Percentiles rank a stretch among this genome's conserved stretches.
Evolutionary conservation across 768 basidiomycete species (phyloP).

Genomic region (Agaricus subrufescens): DNA sequence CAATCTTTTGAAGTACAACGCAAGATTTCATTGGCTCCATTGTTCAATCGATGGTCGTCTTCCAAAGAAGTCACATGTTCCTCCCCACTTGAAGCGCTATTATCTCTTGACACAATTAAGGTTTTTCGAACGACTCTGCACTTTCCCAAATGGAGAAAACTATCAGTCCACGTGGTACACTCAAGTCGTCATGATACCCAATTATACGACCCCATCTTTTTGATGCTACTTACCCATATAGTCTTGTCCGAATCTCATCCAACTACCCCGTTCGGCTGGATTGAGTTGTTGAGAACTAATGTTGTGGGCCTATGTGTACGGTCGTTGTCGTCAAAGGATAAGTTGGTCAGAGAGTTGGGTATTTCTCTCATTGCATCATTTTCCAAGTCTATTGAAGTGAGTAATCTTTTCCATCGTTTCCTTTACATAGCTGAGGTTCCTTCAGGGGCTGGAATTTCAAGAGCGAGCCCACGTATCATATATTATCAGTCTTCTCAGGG

Average conservation of each 20-base stretch:
- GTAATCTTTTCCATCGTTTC: constrained; percentile 16
- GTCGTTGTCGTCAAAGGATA: constrained; percentile 63
- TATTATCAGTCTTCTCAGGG: constrained; percentile 62
- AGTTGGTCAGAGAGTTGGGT: constrained; percentile 54
- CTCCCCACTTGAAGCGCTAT: constrained; percentile 59
- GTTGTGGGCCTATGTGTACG: constrained; percentile 69
- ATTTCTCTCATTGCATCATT: constrained; percentile 57
- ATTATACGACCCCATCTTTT: constrained; percentile 79
- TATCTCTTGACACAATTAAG: constrained; percentile 60
- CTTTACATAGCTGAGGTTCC: too few species aligned
- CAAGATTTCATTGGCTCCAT: constrained; percentile 54
- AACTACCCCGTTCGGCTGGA: constrained; percentile 68
- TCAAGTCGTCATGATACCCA: constrained; percentile 27
- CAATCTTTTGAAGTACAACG: constrained; percentile 72
- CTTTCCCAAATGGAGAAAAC: constrained; percentile 63
- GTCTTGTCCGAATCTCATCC: constrained; percentile 59
- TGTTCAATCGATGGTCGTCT: constrained; percentile 66
- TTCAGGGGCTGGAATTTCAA: constrained; percentile 61
- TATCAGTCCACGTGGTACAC: constrained; percentile 31
- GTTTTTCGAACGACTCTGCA: constrained; percentile 68
- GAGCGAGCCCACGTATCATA: constrained; percentile 73
- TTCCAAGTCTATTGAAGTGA: constrained; percentile 59
- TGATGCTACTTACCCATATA: constrained; percentile 61
- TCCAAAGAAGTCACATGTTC: constrained; percentile 35
- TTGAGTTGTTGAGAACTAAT: constrained; percentile 81